These are phyloP conservation scores for Boletellus ananas DNA, from an alignment of 768 basidiomycete genomes.

Conservation along the genomic window DNA sequence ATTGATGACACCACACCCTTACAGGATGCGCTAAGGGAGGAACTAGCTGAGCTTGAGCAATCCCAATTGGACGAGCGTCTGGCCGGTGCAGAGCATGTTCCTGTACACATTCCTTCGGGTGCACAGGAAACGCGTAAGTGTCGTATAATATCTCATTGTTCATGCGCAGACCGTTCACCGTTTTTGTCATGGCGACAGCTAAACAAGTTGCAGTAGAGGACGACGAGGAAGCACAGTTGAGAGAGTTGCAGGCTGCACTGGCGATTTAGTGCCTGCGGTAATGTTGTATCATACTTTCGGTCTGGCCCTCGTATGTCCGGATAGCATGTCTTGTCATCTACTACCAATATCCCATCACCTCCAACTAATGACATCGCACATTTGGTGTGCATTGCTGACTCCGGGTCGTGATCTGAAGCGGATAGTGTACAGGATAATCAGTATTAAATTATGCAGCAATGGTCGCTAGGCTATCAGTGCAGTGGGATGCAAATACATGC, in stretches of 20 bases:
- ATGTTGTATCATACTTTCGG: constrained; percentile 8
- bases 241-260: constrained; percentile 81
- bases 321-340: constrained; percentile 27
- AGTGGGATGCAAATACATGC: constrained; percentile 26
- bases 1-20: neutral
- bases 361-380: constrained; percentile 28
- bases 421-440: constrained; percentile 37
- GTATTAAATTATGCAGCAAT: constrained; percentile 35
- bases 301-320: constrained; percentile 3
- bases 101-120: constrained; percentile 75
- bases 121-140: constrained; percentile 51
- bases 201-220: constrained; percentile 60
- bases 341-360: constrained; percentile 32
- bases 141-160: neutral
- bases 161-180: constrained; percentile 3
- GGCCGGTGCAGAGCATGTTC: constrained; percentile 83
- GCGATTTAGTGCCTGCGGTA: constrained; percentile 57
- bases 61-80: constrained; percentile 83
- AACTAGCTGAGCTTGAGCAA: constrained; percentile 86
- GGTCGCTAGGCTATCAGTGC: constrained; percentile 29
- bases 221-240: constrained; percentile 89
- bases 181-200: constrained; percentile 9
- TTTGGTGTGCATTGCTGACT: constrained; percentile 19
- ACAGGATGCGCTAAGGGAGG: constrained; percentile 73
- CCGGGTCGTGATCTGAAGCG: constrained; percentile 21